phyloP scores from a whole-genome alignment of 2,329 filamentous ascomycete genomes.

The Metarhizium brunneum region DNA sequence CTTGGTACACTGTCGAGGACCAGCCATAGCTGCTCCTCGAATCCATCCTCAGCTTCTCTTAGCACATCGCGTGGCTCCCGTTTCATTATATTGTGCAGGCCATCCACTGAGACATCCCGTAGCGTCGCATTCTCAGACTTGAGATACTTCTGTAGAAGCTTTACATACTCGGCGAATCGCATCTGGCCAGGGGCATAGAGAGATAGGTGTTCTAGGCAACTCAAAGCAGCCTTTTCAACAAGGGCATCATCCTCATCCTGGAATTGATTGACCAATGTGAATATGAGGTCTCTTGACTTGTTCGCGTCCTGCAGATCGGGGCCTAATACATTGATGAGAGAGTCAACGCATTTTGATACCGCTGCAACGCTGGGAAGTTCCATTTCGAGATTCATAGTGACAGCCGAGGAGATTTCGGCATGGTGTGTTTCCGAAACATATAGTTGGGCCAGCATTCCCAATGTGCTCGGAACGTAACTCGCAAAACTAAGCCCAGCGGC shows the following conservation, averaged over 20 bases:
- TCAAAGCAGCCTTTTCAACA: conserved; percentile 67
- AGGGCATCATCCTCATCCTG: conserved; percentile 62
- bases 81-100: conserved; percentile 92
- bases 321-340: conserved; percentile 91
- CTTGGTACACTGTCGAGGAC: conserved; percentile 69
- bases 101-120: conserved; percentile 73
- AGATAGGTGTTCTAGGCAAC: conserved; percentile 82
- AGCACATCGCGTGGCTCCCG: conserved; percentile 78
- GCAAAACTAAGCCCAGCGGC: conserved; percentile 90
- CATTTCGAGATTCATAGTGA: conserved; percentile 84
- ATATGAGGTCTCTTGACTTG: conserved; percentile 85
- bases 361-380: conserved; percentile 75
- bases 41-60: conserved; percentile 60
- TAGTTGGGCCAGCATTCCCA: conserved; percentile 89
- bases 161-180: conserved; percentile 76
- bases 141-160: conserved; percentile 68
- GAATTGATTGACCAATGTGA: conserved; percentile 78
- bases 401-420: conserved; percentile 65
- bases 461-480: conserved; percentile 76
- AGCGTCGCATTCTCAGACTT: conserved; percentile 60
- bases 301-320: conserved; percentile 89
- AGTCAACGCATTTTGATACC: conserved; percentile 81
- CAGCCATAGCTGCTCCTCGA: conserved; percentile 90
- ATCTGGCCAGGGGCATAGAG: conserved; percentile 85
- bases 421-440: conserved; percentile 91